Conservation (phyloP, 1,284 basidiomycete species). For the Microbotryomycetes sp. region DNA sequence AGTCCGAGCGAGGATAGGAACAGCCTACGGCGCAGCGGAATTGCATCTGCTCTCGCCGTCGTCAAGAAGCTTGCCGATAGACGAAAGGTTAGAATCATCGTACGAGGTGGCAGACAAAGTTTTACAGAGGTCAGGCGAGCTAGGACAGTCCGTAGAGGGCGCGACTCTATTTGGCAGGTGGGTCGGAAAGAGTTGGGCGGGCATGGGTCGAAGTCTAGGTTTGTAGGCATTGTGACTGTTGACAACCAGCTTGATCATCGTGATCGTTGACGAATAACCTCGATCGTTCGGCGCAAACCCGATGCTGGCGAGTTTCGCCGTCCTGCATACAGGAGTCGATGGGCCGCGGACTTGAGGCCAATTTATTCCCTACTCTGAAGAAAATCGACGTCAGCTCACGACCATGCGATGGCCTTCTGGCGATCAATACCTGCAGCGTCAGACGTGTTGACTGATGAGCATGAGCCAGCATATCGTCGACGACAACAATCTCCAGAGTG, state of each 20-base stretch:
- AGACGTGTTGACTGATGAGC: neutral
- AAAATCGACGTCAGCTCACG: neutral
- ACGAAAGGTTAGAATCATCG: conserved; percentile 4
- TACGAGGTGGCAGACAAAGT: conserved; percentile 6
- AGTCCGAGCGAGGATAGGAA: neutral
- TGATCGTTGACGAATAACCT: no score
- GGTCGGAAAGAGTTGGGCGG: conserved; percentile 23
- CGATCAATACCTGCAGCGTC: neutral
- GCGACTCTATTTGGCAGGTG: conserved; percentile 11
- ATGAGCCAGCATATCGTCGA: neutral
- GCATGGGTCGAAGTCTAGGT: conserved; percentile 16
- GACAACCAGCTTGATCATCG: no score
- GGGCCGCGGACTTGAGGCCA: neutral
- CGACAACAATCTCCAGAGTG: neutral
- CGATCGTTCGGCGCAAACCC: no score
- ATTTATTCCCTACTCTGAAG: neutral
- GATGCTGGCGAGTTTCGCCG: no score
- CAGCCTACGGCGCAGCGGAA: conserved; percentile 11
- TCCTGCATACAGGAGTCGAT: neutral
- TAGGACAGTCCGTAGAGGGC: conserved; percentile 2
- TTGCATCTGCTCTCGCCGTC: conserved; percentile 17
- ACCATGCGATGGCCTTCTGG: neutral
- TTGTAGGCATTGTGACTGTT: neutral
- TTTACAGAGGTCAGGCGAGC: neutral
- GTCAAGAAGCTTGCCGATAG: neutral